phyloP scores from a whole-genome alignment of 768 basidiomycete species.

The Russula abietina region DNA sequence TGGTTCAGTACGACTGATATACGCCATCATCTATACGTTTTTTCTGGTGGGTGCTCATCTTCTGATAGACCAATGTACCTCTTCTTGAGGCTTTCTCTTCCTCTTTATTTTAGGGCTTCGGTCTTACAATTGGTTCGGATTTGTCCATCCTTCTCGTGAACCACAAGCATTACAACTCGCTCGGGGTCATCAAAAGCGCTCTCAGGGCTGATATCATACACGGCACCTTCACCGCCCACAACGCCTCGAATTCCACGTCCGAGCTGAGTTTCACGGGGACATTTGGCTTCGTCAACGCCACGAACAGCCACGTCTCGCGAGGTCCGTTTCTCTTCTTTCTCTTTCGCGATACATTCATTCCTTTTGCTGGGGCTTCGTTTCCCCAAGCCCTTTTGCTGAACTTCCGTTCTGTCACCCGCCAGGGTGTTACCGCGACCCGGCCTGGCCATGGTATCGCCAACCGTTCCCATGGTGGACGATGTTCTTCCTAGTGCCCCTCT shows the following conservation, averaged over 20 bases:
- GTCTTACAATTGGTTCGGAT: slow-evolving; percentile 78
- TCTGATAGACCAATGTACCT: neutral
- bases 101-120: slow-evolving; percentile 56
- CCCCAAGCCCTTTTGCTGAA: neutral
- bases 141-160: slow-evolving; percentile 64
- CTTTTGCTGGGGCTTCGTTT: neutral
- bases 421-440: slow-evolving; percentile 72
- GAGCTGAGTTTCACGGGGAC: slow-evolving; percentile 28
- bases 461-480: slow-evolving; percentile 79
- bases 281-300: slow-evolving; percentile 31
- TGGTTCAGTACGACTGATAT: slow-evolving; percentile 77
- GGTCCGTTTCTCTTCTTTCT: slow-evolving; percentile 21
- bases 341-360: neutral
- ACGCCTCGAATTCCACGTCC: slow-evolving; percentile 26
- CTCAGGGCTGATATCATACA: slow-evolving; percentile 35
- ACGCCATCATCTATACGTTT: slow-evolving; percentile 80
- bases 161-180: slow-evolving; percentile 42
- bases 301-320: slow-evolving; percentile 30
- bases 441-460: slow-evolving; percentile 73
- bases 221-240: slow-evolving; percentile 46
- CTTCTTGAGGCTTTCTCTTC: neutral
- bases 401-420: neutral
- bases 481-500: slow-evolving; percentile 69
- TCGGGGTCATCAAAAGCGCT: slow-evolving; percentile 31
- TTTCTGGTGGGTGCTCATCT: slow-evolving; percentile 50